Evolutionary conservation across 179 eudicot species (phyloP).

Genomic region (Gypsophila paniculata): DNA sequence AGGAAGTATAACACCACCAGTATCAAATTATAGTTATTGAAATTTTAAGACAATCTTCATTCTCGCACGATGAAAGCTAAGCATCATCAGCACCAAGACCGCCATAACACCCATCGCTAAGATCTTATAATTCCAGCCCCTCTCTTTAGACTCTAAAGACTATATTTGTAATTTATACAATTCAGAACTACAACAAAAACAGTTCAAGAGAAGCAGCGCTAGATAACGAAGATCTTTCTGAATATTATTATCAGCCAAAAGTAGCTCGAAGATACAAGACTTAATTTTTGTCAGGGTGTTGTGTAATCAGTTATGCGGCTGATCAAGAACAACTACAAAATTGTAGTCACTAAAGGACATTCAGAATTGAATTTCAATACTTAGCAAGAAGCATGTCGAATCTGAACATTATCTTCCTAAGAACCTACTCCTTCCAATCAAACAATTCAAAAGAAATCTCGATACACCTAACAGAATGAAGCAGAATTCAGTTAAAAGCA

Average conservation of each 20-base stretch:
- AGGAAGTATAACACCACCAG: not conserved
- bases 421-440: not conserved
- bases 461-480: not conserved
- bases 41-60: not conserved
- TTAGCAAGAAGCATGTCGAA: not conserved
- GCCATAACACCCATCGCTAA: too few relatives aligned
- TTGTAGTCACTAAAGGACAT: not conserved
- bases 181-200: not conserved
- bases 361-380: not conserved
- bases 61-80: not conserved
- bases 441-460: too few relatives aligned
- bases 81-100: not conserved
- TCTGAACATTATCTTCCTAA: not conserved
- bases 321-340: not conserved
- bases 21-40: not conserved
- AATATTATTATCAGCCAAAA: not conserved
- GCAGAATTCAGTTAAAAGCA: not conserved
- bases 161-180: not conserved
- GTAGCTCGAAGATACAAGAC: constrained; percentile 1
- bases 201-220: not conserved
- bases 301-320: not conserved
- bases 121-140: too few relatives aligned
- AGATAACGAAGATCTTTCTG: not conserved
- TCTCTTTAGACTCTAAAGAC: not conserved
- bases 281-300: not conserved